These are phyloP conservation scores for sweet orange (Citrus sinensis) DNA, from an alignment of 345 rosid species.

Conservation along the genomic window DNA sequence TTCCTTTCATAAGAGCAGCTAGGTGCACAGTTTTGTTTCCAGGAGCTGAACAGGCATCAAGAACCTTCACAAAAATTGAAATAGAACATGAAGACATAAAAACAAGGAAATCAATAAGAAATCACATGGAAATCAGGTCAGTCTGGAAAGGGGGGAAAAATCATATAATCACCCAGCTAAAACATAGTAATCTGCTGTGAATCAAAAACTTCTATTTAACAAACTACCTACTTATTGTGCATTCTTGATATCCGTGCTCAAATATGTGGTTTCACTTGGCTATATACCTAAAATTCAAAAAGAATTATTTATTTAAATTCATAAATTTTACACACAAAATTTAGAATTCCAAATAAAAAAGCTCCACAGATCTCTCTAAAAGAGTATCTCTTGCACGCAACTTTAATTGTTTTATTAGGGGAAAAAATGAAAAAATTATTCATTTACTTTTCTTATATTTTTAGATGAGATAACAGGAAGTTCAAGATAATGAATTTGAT, in stretches of 20 bases:
- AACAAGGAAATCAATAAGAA: conserved; percentile 10
- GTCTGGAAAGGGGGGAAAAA: not conserved
- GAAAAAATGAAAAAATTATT: not conserved
- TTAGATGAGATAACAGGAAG: not conserved
- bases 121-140: not conserved
- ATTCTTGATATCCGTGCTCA: not conserved
- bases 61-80: conserved; percentile 54
- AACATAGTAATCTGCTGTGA: not conserved
- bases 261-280: not conserved
- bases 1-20: conserved; percentile 87
- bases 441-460: not conserved
- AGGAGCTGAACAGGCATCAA: conserved; percentile 98
- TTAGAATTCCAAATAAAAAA: not conserved
- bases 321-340: not conserved
- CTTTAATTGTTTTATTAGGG: not conserved
- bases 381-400: not conserved
- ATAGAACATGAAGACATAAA: not conserved
- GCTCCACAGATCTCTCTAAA: not conserved
- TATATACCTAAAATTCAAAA: not conserved
- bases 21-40: conserved; percentile 97
- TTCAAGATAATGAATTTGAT: not conserved
- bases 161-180: conserved; percentile 1
- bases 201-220: not conserved
- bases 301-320: not conserved
- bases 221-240: not conserved